Evolutionary conservation across 768 basidiomycete species (phyloP), one percentile per base, ranked within the genome.

Genomic region (Leccinum truebloodii): DNA sequence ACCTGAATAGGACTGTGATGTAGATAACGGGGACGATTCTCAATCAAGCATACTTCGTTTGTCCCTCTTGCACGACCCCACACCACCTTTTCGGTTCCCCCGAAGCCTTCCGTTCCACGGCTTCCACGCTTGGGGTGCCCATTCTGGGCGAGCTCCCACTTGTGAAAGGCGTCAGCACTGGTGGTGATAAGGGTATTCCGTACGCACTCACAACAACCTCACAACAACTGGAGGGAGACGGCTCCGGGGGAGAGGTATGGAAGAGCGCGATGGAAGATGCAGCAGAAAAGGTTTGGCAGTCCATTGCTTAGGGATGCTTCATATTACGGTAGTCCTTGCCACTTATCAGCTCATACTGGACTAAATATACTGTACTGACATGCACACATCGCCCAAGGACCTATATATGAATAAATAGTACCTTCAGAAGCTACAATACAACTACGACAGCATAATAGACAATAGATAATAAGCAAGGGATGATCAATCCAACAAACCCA

Each of bases 21-120:
- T 63, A 97, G 95, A 91, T 97, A 59, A 83, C 86, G 2, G 96
- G 96, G 8, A 79, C 93, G 2, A 75, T 98, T 1, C 85, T 98
- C 49, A 98, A 98, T 71, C 89, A 95, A 78, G 84, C 94, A 0
- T 85, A 90, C 74, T 95, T 88, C 72, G 77, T 88, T 30, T 95
- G 93, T 65, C 81, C 90, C 0, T 82, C 83, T 10, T 97, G 94
- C 69, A 75, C 80, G 1, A 80, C 81, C 0, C 79, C 78, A 1
- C 89, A 88, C 63, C 75, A 85, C 63, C 76, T 90, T 37, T 92
- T 90, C 60, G 95, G 95, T 6, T 78, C 86, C 12, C 82, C 91
- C 0, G 79, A 80, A 8, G 72, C 78, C 10, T 94, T 95, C 76
- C 79, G 80, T 34, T 69, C 76, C 3, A 83, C 87, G 0, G 87